Evolutionary conservation across 2,329 filamentous ascomycete species (phyloP), one percentile per base, ranked within the genome.

Genomic region (Alternaria sp.): DNA sequence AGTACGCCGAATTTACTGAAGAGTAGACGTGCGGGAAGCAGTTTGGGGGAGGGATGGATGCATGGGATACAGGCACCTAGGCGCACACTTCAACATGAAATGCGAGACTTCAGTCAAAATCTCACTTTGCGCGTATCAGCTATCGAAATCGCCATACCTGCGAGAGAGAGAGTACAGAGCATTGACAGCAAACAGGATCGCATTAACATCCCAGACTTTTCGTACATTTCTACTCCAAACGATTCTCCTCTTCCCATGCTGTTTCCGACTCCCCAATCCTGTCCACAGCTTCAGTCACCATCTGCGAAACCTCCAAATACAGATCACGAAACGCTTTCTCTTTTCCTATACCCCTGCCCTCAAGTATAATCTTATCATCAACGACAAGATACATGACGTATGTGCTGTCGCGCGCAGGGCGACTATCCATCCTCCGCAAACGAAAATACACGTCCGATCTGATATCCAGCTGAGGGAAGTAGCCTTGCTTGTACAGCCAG

Each of bases 1-100:
- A 88, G 68, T 98, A 99, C 84, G 90, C 90, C 83, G 85, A 85
- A 43, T 94, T 94, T 78, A 92, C 89, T 21, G 85, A 86, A 72
- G 84, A 87, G 72, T 70, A 57, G 73, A 25, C 28, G 3, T 19
- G 4, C 15, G 49, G 19, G 12, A n/a, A n/a, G n/a, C 4, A 43
- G 28, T 21, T 25, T 21, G 26, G 9, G 51, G 21, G 26, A 46
- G 11, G n/a, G 32, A 30, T 11, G 43, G 32, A 26, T 62, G 54
- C 44, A 51, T 51, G 25, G 36, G 17, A 50, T 26, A 26, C 19
- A 40, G 46, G 59, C 55, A 60, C 45, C 57, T 60, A 32, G 40
- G 55, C 56, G 57, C 57, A 59, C 23, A 51, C 32, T 63, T 63
- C 61, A 63, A 63, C 61, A 63, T n/a, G 56, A 46, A 36, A 54